Evolutionary conservation across 352 stramenopile genomes (phyloP).

Genomic region (Aphanomyces invadans): DNA sequence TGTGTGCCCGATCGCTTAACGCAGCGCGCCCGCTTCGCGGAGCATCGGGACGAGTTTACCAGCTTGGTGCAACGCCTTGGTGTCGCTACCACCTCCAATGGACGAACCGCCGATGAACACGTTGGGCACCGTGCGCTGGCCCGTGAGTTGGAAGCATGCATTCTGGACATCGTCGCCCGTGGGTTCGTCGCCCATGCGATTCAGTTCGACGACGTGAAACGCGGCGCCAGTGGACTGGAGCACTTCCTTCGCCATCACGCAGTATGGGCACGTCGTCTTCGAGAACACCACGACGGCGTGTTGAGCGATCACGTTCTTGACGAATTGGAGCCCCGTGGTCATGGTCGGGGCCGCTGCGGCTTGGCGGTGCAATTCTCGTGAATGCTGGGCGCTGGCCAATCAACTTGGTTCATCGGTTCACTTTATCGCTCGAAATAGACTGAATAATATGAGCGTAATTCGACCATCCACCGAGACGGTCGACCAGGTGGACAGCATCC

Average conservation of each 20-base stretch:
- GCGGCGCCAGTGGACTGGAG: slow-evolving; percentile 49
- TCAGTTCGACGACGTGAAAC: slow-evolving; percentile 63
- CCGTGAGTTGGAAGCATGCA: slow-evolving; percentile 30
- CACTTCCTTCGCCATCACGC: slow-evolving; percentile 81
- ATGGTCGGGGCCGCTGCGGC: too few species aligned
- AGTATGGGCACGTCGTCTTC: slow-evolving; percentile 94
- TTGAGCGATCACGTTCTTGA: slow-evolving; percentile 44
- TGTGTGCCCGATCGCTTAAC: too few species aligned
- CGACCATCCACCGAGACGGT: too few species aligned
- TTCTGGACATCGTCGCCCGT: slow-evolving; percentile 84
- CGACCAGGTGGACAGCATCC: too few species aligned
- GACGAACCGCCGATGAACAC: slow-evolving; percentile 84
- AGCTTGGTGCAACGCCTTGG: slow-evolving; percentile 38
- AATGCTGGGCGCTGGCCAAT: too few species aligned
- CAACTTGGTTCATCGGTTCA: too few species aligned
- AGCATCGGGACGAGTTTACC: slow-evolving; percentile 42
- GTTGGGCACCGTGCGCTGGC: slow-evolving; percentile 74
- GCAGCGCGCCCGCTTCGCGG: slow-evolving; percentile 2
- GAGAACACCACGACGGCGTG: slow-evolving; percentile 78
- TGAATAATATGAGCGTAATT: too few species aligned
- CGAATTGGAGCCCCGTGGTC: slow-evolving; percentile 41
- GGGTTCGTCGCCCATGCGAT: slow-evolving; percentile 39
- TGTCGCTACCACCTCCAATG: slow-evolving; percentile 81
- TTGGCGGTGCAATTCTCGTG: too few species aligned
- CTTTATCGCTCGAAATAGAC: too few species aligned